A percentile compares a stretch with the other conserved stretches of the same genome.
phyloP scores from a whole-genome alignment of 108 stramenopile genomes.

The Cyclotella cryptica region DNA sequence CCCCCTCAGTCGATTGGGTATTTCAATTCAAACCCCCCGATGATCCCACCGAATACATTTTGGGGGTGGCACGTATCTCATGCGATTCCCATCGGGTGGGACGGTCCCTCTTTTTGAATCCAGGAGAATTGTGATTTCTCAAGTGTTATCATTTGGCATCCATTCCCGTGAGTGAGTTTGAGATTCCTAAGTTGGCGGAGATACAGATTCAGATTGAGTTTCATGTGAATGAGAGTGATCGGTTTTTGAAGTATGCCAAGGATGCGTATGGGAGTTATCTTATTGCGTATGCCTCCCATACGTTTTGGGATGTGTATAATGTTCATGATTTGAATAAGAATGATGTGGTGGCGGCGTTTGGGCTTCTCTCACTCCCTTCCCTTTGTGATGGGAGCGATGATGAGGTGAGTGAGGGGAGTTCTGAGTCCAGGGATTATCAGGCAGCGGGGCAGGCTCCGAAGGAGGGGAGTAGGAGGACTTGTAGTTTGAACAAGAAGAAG shows the following conservation, averaged over 20 bases:
- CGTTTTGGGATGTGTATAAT: too few species aligned
- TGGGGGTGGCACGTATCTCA: constrained; percentile 42
- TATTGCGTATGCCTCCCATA: too few species aligned
- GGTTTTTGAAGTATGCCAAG: constrained; percentile 35
- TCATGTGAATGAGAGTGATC: constrained; percentile 24
- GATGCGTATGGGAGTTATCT: too few species aligned
- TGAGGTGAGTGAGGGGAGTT: too few species aligned
- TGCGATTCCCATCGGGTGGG: constrained; percentile 50
- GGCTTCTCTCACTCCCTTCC: constrained; percentile 8
- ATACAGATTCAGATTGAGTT: constrained; percentile 37
- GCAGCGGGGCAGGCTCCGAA: not conserved
- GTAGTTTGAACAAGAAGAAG: constrained; percentile 28
- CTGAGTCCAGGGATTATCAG: constrained; percentile 1
- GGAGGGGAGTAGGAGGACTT: constrained; percentile 5
- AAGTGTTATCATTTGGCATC: constrained; percentile 49
- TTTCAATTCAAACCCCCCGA: constrained; percentile 50
- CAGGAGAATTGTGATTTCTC: constrained; percentile 47
- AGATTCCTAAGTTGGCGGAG: constrained; percentile 43
- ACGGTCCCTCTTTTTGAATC: constrained; percentile 45
- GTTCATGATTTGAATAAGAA: too few species aligned
- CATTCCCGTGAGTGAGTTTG: too few species aligned
- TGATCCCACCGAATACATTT: constrained; percentile 52
- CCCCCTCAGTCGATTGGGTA: constrained; percentile 49
- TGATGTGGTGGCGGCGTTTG: constrained; percentile 46
- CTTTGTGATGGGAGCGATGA: constrained; percentile 15